phyloP scores from a whole-genome alignment of 257 asterid genomes.

The Nicotiana paniculata region DNA sequence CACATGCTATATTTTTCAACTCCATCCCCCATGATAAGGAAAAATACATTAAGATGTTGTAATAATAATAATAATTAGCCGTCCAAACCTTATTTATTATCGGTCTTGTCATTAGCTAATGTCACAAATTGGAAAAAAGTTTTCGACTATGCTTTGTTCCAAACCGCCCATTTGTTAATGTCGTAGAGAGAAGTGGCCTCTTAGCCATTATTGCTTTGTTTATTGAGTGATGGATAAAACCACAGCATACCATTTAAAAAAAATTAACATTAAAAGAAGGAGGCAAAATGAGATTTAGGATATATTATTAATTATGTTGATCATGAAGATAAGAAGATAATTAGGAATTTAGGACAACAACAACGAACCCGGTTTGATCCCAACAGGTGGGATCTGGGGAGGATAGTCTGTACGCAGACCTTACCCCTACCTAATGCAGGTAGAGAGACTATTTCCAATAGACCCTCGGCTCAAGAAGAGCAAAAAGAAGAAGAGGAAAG shows the following conservation, averaged over 20 bases:
- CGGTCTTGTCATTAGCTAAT: neutral
- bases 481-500: too few relatives aligned
- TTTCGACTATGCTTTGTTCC: neutral
- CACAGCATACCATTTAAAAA: neutral
- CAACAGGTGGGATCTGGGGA: too few relatives aligned
- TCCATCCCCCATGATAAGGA: neutral
- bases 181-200: neutral
- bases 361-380: too few relatives aligned
- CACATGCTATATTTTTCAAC: conserved; percentile 5
- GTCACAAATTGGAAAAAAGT: neutral
- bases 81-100: neutral
- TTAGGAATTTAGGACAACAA: neutral
- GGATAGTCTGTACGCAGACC: too few relatives aligned
- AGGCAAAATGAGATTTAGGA: neutral
- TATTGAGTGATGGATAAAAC: neutral
- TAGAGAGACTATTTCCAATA: too few relatives aligned
- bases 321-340: neutral
- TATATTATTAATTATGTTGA: neutral
- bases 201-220: neutral
- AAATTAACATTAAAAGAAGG: neutral
- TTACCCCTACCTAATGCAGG: too few relatives aligned
- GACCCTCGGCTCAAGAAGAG: too few relatives aligned
- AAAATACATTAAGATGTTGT: too few relatives aligned
- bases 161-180: neutral
- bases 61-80: neutral